These are phyloP conservation scores for Erodium maritimum DNA, from an alignment of 345 rosid species.

Conservation along the genomic window DNA sequence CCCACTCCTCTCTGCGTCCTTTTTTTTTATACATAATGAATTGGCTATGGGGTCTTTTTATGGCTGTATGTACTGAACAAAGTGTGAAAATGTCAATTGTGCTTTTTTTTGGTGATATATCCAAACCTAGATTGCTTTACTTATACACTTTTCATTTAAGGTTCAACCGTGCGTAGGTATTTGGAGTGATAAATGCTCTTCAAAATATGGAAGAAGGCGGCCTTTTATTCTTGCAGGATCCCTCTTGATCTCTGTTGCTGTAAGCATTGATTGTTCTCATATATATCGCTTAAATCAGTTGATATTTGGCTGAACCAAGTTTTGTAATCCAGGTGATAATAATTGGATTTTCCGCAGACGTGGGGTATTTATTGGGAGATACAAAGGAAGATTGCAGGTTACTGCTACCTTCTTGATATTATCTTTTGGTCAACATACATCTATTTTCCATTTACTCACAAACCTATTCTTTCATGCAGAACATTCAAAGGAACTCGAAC, in stretches of 20 bases:
- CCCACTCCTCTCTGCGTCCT: neutral
- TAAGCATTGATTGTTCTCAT: slow-evolving; percentile 30
- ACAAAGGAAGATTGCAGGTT: slow-evolving; percentile 92
- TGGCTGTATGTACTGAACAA: neutral
- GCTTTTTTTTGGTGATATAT: neutral
- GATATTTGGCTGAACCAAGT: slow-evolving; percentile 30
- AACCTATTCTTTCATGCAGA: slow-evolving; percentile 31
- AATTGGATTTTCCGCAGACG: slow-evolving; percentile 98
- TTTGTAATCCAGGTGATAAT: slow-evolving; percentile 82
- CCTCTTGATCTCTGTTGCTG: slow-evolving; percentile 71
- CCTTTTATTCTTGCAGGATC: slow-evolving; percentile 92
- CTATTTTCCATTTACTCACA: slow-evolving; percentile 1
- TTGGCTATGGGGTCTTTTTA: neutral
- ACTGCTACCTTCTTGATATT: slow-evolving; percentile 10
- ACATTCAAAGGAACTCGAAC: slow-evolving; percentile 79
- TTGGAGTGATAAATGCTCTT: slow-evolving; percentile 93
- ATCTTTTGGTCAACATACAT: slow-evolving; percentile 9
- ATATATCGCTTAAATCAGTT: slow-evolving; percentile 9
- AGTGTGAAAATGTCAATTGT: neutral
- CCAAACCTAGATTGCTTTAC: neutral
- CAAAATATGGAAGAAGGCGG: slow-evolving; percentile 80
- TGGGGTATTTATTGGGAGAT: slow-evolving; percentile 81
- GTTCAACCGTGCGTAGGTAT: slow-evolving; percentile 98
- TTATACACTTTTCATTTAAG: slow-evolving; percentile 19
- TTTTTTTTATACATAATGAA: neutral